A percentile compares a stretch with the other conserved stretches of the same genome.
These are phyloP conservation scores for Cladosporium colombiae DNA, from an alignment of 2,329 filamentous ascomycete genomes.

Conservation along the genomic window DNA sequence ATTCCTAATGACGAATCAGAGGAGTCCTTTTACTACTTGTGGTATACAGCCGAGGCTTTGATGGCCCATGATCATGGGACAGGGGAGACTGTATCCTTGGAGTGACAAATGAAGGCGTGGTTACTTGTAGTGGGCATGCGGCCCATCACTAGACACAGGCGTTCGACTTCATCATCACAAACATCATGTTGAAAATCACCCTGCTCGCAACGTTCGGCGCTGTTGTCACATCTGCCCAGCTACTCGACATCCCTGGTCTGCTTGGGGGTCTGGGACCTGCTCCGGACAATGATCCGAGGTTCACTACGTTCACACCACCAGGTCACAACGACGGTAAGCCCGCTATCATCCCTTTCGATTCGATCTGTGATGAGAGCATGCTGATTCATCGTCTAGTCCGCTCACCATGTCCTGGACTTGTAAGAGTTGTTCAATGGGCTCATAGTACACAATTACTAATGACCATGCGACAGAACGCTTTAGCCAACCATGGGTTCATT, in stretches of 20 bases:
- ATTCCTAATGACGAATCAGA: slow-evolving; percentile 1
- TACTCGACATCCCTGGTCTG: slow-evolving; percentile 20
- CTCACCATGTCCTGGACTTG: slow-evolving; percentile 34
- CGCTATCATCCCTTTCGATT: neutral
- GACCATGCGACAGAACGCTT: neutral
- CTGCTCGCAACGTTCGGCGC: neutral
- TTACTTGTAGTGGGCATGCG: slow-evolving; percentile 8
- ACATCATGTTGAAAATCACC: neutral
- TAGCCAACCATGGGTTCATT: slow-evolving; percentile 31
- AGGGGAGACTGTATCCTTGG: neutral
- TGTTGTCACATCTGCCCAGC: slow-evolving; percentile 2
- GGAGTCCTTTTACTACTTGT: slow-evolving; percentile 7
- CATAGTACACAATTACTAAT: neutral
- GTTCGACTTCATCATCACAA: neutral
- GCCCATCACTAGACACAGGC: neutral
- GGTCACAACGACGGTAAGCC: slow-evolving; percentile 19
- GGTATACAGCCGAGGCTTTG: slow-evolving; percentile 1
- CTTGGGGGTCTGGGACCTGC: slow-evolving; percentile 30
- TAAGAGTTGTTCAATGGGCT: slow-evolving; percentile 14
- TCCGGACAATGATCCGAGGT: slow-evolving; percentile 29
- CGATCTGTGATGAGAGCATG: neutral
- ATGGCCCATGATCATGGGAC: neutral
- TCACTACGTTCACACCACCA: slow-evolving; percentile 31
- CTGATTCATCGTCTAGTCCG: slow-evolving; percentile 25
- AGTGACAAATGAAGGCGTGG: slow-evolving; percentile 2